Conservation (phyloP, 371 early-diverging fungal genomes). For the Batrachochytrium dendrobatidis region DNA sequence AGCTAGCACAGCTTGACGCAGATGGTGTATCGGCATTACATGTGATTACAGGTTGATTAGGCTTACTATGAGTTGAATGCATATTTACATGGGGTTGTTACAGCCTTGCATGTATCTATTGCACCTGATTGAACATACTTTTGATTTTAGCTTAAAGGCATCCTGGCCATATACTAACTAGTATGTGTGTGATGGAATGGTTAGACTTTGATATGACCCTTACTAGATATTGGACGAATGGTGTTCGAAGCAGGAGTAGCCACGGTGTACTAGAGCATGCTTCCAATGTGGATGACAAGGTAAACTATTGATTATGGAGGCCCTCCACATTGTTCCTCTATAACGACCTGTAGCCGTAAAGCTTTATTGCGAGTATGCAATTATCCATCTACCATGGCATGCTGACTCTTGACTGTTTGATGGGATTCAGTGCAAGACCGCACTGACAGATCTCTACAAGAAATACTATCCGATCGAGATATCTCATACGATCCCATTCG, state of each 20-base stretch:
- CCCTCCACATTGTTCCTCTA: too few relatives aligned
- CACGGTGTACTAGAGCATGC: conserved; percentile 53
- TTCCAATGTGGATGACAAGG: conserved; percentile 37
- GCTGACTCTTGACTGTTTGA: background rate
- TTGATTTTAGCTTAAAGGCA: background rate
- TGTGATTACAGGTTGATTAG: conserved; percentile 1
- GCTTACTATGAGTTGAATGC: too few relatives aligned
- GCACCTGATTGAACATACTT: too few relatives aligned
- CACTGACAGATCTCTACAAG: conserved; percentile 41
- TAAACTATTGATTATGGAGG: conserved; percentile 8
- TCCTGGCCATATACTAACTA: background rate
- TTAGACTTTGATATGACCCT: conserved; percentile 75
- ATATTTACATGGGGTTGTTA: too few relatives aligned
- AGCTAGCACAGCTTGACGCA: background rate
- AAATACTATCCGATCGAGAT: conserved; percentile 72
- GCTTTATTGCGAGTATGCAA: too few relatives aligned
- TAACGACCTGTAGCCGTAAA: too few relatives aligned
- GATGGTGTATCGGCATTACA: background rate
- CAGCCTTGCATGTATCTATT: too few relatives aligned
- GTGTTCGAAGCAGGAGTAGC: conserved; percentile 47
- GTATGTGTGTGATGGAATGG: background rate
- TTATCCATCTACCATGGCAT: background rate
- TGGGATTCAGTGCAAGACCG: conserved; percentile 35
- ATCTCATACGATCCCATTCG: conserved; percentile 36
- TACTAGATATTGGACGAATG: conserved; percentile 54